phyloP scores from a whole-genome alignment of 768 basidiomycete genomes.

The Boletus sp. region DNA sequence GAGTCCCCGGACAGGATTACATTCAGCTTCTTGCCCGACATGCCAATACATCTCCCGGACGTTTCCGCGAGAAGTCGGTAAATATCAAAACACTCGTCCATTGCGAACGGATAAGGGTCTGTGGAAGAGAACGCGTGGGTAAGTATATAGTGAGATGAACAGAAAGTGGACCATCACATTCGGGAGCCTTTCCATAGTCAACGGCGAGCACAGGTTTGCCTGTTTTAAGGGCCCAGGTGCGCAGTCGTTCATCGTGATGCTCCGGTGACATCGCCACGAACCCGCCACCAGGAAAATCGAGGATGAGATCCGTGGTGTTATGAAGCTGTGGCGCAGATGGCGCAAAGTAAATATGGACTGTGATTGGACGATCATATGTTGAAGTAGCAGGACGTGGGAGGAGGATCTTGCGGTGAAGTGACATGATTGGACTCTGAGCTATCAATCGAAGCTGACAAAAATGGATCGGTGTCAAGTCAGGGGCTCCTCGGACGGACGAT shows the following conservation, averaged over 20 bases:
- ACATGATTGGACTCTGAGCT: conserved; percentile 54
- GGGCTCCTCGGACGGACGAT: conserved; percentile 24
- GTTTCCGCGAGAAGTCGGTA: conserved; percentile 81
- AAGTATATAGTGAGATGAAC: conserved; percentile 1
- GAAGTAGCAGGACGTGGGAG: conserved; percentile 79
- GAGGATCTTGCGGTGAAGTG: conserved; percentile 70
- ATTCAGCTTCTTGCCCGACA: conserved; percentile 78
- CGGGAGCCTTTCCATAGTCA: conserved; percentile 96
- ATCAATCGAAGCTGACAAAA: conserved; percentile 57
- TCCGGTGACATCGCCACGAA: conserved; percentile 96
- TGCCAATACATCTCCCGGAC: conserved; percentile 76
- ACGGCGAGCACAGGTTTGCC: conserved; percentile 79
- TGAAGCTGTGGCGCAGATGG: conserved; percentile 61
- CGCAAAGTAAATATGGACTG: conserved; percentile 78
- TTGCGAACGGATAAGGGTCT: conserved; percentile 97
- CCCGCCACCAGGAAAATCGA: conserved; percentile 95
- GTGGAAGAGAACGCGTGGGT: conserved; percentile 1
- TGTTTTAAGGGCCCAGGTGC: conserved; percentile 79
- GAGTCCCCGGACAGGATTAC: conserved; percentile 89
- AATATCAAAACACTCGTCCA: conserved; percentile 91
- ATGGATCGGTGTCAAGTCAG: conserved; percentile 5
- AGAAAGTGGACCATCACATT: conserved; percentile 55
- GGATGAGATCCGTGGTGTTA: conserved; percentile 71
- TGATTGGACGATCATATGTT: conserved; percentile 76
- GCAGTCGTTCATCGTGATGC: conserved; percentile 92